Evolutionary conservation across 768 basidiomycete species (phyloP).

Genomic region (Sarcodon aspratus): DNA sequence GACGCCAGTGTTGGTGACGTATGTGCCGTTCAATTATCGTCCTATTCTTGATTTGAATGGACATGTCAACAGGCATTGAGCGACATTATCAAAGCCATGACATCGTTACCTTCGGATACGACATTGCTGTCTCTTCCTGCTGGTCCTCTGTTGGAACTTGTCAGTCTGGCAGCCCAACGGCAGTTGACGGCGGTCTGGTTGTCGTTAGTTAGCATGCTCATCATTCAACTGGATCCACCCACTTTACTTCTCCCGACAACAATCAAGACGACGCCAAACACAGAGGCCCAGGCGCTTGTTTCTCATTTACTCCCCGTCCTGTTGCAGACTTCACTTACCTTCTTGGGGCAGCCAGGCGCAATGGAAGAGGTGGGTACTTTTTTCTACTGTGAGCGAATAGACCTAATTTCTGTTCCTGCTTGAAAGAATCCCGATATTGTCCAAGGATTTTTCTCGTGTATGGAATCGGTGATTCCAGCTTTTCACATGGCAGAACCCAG

Average conservation of each 20-base stretch:
- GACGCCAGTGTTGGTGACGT: slow-evolving; percentile 75
- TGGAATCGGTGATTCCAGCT: slow-evolving; percentile 49
- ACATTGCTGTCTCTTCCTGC: slow-evolving; percentile 77
- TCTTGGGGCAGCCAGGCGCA: slow-evolving; percentile 43
- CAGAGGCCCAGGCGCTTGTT: slow-evolving; percentile 48
- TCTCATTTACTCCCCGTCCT: slow-evolving; percentile 42
- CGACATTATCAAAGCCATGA: slow-evolving; percentile 79
- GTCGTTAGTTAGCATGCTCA: slow-evolving; percentile 66
- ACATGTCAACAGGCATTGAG: slow-evolving; percentile 47
- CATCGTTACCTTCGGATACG: slow-evolving; percentile 62
- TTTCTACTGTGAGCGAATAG: not conserved
- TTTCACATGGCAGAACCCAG: not conserved
- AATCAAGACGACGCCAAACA: slow-evolving; percentile 39
- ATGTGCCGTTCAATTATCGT: slow-evolving; percentile 17
- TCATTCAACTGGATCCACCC: slow-evolving; percentile 76
- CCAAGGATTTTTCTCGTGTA: slow-evolving; percentile 77
- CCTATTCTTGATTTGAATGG: not conserved
- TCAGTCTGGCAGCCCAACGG: slow-evolving; percentile 60
- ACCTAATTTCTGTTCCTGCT: not conserved
- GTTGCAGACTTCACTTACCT: slow-evolving; percentile 41
- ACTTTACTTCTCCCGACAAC: slow-evolving; percentile 26
- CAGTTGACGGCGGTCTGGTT: slow-evolving; percentile 81
- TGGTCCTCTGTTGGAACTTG: slow-evolving; percentile 68
- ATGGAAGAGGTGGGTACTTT: slow-evolving; percentile 56
- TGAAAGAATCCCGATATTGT: slow-evolving; percentile 83